phyloP scores from a whole-genome alignment of 495 filamentous ascomycete species.

The Xylaria castorea region DNA sequence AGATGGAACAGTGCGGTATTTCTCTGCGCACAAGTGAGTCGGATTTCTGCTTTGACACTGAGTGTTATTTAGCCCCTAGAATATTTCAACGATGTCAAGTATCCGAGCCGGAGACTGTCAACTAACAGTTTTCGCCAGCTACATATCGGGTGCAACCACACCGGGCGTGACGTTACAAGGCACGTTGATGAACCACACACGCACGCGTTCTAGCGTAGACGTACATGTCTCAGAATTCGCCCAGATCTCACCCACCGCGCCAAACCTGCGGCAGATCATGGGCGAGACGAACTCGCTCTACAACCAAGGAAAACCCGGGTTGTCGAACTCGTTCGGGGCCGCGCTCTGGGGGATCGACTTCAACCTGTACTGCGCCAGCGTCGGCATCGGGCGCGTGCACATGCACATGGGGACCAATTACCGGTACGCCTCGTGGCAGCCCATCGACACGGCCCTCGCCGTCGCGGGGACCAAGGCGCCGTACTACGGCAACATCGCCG shows the following conservation, averaged over 20 bases:
- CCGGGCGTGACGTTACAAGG: conserved; percentile 69
- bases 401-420: conserved; percentile 74
- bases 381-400: conserved; percentile 64
- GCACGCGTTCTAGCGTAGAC: conserved; percentile 56
- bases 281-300: conserved; percentile 72
- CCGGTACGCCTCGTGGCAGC: conserved; percentile 64
- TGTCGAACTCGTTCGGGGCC: conserved; percentile 74
- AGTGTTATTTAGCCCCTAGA: background rate
- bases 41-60: background rate
- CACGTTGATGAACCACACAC: conserved; percentile 72
- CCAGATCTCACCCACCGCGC: conserved; percentile 39
- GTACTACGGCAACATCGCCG: conserved; percentile 70
- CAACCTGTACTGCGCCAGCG: conserved; percentile 63
- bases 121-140: conserved; percentile 51
- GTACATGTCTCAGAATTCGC: conserved; percentile 56
- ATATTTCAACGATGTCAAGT: background rate
- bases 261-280: conserved; percentile 62
- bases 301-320: conserved; percentile 66
- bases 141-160: conserved; percentile 67
- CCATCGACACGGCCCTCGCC: conserved; percentile 59
- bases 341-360: conserved; percentile 75
- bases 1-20: conserved; percentile 58
- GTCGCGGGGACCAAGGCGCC: conserved; percentile 67
- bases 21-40: conserved; percentile 69
- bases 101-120: background rate